Evolutionary conservation across 257 asterid species (phyloP), one percentile per base, ranked within the genome.

Genomic region (Rauvolfia tetraphylla): DNA sequence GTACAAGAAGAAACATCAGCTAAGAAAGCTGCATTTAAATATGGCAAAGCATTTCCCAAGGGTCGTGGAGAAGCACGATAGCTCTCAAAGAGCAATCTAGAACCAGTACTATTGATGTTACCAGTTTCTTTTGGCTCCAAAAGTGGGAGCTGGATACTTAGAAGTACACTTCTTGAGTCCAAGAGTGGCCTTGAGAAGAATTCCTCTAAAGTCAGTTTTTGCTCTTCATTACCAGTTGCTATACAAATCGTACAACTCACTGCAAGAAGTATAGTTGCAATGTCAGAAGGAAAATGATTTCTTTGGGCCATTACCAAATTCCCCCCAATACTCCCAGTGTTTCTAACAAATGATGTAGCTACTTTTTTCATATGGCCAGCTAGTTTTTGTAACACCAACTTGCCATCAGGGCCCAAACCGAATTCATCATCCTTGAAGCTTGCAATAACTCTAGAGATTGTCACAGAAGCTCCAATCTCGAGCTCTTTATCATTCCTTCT

Each of bases 261-360:
- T 3, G 90, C 83, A 80, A 90, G 88, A 80, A 90, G 87, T 71
- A 90, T 61, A 5, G 96, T 90, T 68, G 83, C 89, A 56, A 87
- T 85, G 81, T 90, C 96, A 0, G 96, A 90, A 72, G 96, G 94
- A 84, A 90, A 90, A 82, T 74, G n/a, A 56, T 85, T 87, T 80
- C 85, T 86, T 72, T 90, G 94, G 68, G 93, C 88, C 92, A 89
- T 89, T 53, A 90, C 89, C 79, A 90, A 74, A 82, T 90, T 90
- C 41, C 96, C 96, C 27, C 94, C 96, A 1, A 90, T 72, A 80
- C 94, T 90, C 54, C 86, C 94, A 0, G 89, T 59, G 81, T 90
- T 90, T 75, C 96, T 83, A 42, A 90, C 51, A 81, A 88, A 90
- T 0, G 79, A 81, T 20, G 92, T 75, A 53, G 90, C 96, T 48